Percentiles rank a stretch among this genome's conserved stretches.
Conservation (phyloP, 164 flowering plant genomes). For the Stephania cephalantha region DNA sequence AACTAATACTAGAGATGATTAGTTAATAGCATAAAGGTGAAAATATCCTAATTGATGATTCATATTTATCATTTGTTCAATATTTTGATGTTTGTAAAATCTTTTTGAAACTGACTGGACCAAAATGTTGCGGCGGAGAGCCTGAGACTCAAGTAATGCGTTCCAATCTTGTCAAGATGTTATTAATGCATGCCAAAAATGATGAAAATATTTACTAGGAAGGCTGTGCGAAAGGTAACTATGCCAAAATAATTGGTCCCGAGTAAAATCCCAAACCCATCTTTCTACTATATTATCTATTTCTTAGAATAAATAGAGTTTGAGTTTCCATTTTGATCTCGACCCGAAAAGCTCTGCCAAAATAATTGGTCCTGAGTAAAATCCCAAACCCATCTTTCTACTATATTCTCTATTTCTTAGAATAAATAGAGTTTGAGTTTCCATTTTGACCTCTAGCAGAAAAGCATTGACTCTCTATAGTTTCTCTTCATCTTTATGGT, state of each 20-base stretch:
- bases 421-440: no score
- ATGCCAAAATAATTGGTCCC: neutral
- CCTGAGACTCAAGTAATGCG: no score
- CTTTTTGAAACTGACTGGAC: neutral
- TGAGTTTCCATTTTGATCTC: no score
- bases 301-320: no score
- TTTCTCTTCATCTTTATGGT: neutral
- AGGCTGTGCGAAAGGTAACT: neutral
- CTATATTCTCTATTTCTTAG: no score
- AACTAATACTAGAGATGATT: no score
- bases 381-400: no score
- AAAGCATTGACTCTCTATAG: neutral
- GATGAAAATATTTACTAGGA: neutral
- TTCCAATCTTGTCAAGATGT: neutral
- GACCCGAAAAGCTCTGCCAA: neutral
- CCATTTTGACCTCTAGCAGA: no score
- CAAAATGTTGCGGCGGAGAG: neutral
- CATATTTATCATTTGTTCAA: neutral
- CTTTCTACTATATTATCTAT: no score
- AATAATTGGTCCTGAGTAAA: no score
- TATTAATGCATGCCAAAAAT: neutral
- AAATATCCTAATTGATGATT: neutral
- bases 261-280: no score
- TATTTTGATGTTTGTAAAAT: neutral
- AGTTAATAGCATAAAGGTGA: neutral